phyloP scores from a whole-genome alignment of 1,284 basidiomycete genomes.

The Austroboletus niveus region DNA sequence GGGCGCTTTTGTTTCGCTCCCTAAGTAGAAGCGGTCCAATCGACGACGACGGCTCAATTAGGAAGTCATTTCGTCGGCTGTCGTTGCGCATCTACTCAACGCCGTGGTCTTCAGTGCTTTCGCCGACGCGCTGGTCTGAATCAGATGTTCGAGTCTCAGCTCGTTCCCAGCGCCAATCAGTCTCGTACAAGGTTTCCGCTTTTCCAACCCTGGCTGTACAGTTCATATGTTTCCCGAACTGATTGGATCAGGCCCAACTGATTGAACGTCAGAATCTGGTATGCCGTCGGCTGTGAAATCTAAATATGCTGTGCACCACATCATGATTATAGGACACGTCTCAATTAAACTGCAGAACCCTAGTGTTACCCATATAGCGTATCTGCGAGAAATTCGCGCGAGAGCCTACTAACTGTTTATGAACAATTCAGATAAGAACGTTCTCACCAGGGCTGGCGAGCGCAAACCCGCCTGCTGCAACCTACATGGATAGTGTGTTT shows the following conservation, averaged over 20 bases:
- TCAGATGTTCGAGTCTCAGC: background rate
- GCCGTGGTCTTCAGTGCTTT: background rate
- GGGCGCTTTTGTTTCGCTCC: background rate
- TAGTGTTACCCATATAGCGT: slow-evolving; percentile 2
- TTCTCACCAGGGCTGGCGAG: slow-evolving; percentile 9
- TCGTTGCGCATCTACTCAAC: background rate
- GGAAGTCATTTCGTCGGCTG: background rate
- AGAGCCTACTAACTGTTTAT: background rate
- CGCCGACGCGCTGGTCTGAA: background rate
- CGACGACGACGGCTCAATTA: background rate
- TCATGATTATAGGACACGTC: slow-evolving; percentile 7
- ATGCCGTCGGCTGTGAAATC: slow-evolving; percentile 4
- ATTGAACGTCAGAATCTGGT: slow-evolving; percentile 9
- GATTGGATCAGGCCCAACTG: slow-evolving; percentile 18
- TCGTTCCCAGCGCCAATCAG: slow-evolving; percentile 10
- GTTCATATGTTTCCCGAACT: slow-evolving; percentile 2
- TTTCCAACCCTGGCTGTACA: slow-evolving; percentile 2
- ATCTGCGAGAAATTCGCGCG: slow-evolving; percentile 2
- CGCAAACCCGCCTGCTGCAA: slow-evolving; percentile 4
- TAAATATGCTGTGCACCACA: slow-evolving; percentile 2
- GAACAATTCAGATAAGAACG: background rate
- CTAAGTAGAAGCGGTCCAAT: background rate
- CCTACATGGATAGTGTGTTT: slow-evolving; percentile 1
- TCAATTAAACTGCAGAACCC: slow-evolving; percentile 1
- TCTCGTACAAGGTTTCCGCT: background rate